Evolutionary conservation across 345 rosid species (phyloP), one percentile per base, ranked within the genome.

Genomic region (Corchorus olitorius): DNA sequence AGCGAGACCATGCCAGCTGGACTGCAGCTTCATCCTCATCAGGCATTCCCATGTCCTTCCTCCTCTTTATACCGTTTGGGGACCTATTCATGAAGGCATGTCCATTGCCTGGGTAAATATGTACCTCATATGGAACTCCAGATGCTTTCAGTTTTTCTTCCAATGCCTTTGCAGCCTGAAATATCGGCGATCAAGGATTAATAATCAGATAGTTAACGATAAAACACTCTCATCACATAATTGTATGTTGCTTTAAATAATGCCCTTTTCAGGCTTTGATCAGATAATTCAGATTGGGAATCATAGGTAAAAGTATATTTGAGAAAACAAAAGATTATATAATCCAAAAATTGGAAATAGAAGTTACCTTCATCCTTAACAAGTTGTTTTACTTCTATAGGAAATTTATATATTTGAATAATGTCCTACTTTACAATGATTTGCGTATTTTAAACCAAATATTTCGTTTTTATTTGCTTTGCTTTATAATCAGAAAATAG

Each of bases 71-170:
- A 69, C 94, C 98, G 49, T 96, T 93, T 0, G 86, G 83, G 6
- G 97, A 89, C 65, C 83, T 85, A 83, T 96, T 96, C 94, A 93
- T 88, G 85, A 93, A 96, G 19, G 98, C 94, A 50, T 96, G 98
- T 19, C 78, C 89, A 53, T 74, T 86, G 67, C 97, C 97, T 1
- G 86, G 84, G 81, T 96, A 96, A 6, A 93, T 80, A 81, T 93
- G 92, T 22, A 96, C 94, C 89, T 93, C 98, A 16, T 80, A 78
- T 33, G 94, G 91, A 76, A 86, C 84, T 72, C 93, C 98, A 2
- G 97, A 87, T 53, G 79, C 85, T 72, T 90, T 89, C 87, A 92
- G 93, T 86, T 93, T 89, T 84, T 92, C 94, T 78, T 91, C 97
- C 68, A 93, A 85, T 17, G 86, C 89, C 81, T 91, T 92, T 3